Conservation (phyloP, 169 alveolate genomes). For the Plasmodium fragile region DNA sequence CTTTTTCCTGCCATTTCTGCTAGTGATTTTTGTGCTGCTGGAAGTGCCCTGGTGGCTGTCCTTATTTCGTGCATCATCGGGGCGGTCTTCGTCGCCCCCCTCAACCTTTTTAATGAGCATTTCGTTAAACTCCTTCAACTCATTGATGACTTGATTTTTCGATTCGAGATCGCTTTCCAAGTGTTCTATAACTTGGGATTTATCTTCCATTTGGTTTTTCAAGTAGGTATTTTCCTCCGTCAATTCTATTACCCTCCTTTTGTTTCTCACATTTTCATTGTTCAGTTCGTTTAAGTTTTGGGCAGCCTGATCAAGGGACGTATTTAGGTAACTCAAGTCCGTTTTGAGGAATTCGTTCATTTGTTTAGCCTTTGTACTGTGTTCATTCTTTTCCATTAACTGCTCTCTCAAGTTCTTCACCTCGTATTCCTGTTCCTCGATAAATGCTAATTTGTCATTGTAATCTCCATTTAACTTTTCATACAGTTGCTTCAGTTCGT, state of each 20-base stretch:
- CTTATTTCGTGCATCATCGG: background rate
- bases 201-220: conserved; percentile 27
- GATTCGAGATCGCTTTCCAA: conserved; percentile 28
- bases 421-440: conserved; percentile 35
- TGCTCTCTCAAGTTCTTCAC: conserved; percentile 19
- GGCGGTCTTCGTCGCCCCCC: background rate
- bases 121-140: conserved; percentile 61
- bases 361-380: conserved; percentile 35
- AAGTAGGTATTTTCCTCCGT: conserved; percentile 30
- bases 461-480: conserved; percentile 36
- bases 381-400: conserved; percentile 43
- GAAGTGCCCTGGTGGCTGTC: background rate
- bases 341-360: conserved; percentile 49
- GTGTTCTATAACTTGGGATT: conserved; percentile 20
- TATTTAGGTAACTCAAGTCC: conserved; percentile 44
- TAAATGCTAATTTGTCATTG: conserved; percentile 34
- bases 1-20: background rate
- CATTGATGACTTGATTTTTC: conserved; percentile 15
- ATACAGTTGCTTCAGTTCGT: conserved; percentile 20
- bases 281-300: conserved; percentile 52
- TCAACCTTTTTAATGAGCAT: conserved; percentile 20
- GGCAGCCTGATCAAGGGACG: conserved; percentile 49
- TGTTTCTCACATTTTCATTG: conserved; percentile 46
- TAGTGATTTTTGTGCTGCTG: background rate
- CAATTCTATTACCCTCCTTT: conserved; percentile 14